These are phyloP conservation scores for Penicillium concentricum DNA, from an alignment of 2,329 filamentous ascomycete species.

Conservation along the genomic window DNA sequence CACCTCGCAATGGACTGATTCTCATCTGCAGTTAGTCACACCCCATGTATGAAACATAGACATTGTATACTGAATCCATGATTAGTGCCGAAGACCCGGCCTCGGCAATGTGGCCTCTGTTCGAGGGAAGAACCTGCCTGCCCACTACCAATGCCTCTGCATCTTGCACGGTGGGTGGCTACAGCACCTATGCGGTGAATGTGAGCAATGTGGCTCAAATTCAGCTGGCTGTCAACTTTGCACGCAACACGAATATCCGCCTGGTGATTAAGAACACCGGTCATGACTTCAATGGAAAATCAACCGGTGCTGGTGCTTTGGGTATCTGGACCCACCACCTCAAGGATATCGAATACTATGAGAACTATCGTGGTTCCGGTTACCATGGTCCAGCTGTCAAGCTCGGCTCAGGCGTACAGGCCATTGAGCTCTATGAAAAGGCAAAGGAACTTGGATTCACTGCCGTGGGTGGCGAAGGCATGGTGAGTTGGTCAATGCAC, in stretches of 20 bases:
- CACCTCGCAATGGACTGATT: constrained; percentile 24
- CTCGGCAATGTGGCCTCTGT: constrained; percentile 31
- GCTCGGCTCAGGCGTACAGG: constrained; percentile 54
- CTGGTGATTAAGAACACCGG: constrained; percentile 47
- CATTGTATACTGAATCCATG: neutral
- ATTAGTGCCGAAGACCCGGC: constrained; percentile 23
- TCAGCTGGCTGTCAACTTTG: constrained; percentile 34
- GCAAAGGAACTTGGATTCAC: constrained; percentile 39
- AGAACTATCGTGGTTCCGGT: constrained; percentile 35
- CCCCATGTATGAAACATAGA: neutral
- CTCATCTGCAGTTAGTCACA: constrained; percentile 26
- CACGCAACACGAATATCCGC: constrained; percentile 32
- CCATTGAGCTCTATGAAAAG: constrained; percentile 19
- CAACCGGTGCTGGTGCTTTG: constrained; percentile 48
- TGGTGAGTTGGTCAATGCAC: neutral
- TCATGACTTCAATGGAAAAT: constrained; percentile 50
- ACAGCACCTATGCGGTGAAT: constrained; percentile 38
- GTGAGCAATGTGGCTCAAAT: constrained; percentile 34
- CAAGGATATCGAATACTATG: constrained; percentile 44
- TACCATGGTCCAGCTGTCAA: constrained; percentile 55
- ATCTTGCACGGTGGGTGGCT: constrained; percentile 32
- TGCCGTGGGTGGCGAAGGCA: constrained; percentile 16
- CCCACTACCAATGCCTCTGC: constrained; percentile 24
- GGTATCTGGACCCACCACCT: constrained; percentile 53
- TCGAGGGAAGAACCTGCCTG: constrained; percentile 27